Evolutionary conservation across 192 early-diverging fungal species (phyloP).

Genomic region (Diversispora epigaea): DNA sequence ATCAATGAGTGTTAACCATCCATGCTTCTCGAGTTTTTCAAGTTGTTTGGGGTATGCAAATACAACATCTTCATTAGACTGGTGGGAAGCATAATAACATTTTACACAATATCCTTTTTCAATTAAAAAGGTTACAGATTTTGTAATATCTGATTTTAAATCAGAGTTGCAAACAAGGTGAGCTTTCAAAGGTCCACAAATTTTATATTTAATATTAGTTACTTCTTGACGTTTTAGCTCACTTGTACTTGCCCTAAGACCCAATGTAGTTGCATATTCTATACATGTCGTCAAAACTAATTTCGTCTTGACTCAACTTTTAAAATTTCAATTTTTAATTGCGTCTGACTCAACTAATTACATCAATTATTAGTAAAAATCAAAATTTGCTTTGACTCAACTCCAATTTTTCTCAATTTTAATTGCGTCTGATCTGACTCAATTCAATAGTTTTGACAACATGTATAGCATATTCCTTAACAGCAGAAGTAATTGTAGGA

Average conservation of each 20-base stretch:
- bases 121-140: background rate
- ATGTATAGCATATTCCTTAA: constrained; percentile 4
- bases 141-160: constrained; percentile 5
- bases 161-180: constrained; percentile 6
- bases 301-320: no score
- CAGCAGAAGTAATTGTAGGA: background rate
- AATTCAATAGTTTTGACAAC: no score
- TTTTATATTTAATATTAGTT: constrained; percentile 7
- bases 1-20: constrained; percentile 32
- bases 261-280: background rate
- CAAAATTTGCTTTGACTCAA: no score
- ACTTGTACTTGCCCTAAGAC: background rate
- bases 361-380: no score
- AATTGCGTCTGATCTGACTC: no score
- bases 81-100: background rate
- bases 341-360: no score
- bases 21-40: background rate
- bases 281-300: no score
- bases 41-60: constrained; percentile 17
- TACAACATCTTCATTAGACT: constrained; percentile 17
- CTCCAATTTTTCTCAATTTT: no score
- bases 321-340: no score
- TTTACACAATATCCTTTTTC: constrained; percentile 19
- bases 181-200: background rate
- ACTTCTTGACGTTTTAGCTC: constrained; percentile 1